Evolutionary conservation across 2,329 filamentous ascomycete genomes (phyloP), one percentile per base, ranked within the genome.

Genomic region (Exophiala alcalophila): DNA sequence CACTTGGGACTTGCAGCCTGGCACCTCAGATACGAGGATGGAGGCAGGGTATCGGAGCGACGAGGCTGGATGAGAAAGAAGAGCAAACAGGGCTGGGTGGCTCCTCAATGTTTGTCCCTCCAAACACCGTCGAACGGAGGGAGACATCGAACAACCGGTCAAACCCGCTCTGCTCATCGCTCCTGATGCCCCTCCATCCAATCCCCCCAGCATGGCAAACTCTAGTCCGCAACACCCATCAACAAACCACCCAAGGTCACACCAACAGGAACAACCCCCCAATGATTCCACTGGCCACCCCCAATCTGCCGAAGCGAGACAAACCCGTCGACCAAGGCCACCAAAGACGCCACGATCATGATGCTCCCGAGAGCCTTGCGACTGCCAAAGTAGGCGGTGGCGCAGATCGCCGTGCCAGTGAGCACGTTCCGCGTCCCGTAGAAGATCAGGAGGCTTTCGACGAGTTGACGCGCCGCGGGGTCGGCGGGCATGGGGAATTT

Each of bases 391-490:
- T 25, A 27, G 9, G 25, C n/a, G 10, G 37, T 40, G 14, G 28
- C n/a, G n/a, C 32, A 3, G 11, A 40, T 14, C 12, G 25, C 20
- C n/a, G 15, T 27, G 21, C 37, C 37, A 14, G 33, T 10, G 11
- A 19, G 28, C 21, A 40, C n/a, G 25, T 28, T 40, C 7, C 37
- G 26, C 23, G 37, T 24, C 20, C 37, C 37, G 20, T 40, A 30
- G 9, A 40, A 29, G 28, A 40, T 40, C 37, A 40, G 32, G 20
- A 40, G 27, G 19, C 25, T 30, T 16, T 40, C 37, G 21, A 27
- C 37, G 12, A 40, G 29, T 12, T 19, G 19, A n/a, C 37, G 28
- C 27, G 32, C 37, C 14, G 37, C 14, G 27, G 24, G 25, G 19
- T 28, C 37, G 5, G 28, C 37, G 4, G 37, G 37, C 28, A 32